These are phyloP conservation scores for Alternaria arbusti DNA, from an alignment of 2,329 filamentous ascomycete genomes.

Conservation along the genomic window DNA sequence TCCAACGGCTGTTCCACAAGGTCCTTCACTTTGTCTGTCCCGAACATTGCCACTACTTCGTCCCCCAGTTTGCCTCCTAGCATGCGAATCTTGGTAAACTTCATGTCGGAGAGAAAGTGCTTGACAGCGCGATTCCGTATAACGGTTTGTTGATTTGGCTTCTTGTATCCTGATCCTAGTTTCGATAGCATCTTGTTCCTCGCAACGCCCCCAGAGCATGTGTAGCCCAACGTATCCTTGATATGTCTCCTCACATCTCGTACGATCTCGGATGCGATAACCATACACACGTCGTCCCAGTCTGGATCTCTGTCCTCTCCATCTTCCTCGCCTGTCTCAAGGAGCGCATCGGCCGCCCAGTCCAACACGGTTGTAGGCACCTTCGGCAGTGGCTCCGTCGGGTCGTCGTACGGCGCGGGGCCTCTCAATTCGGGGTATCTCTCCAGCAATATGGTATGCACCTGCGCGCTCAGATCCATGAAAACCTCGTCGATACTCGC, in stretches of 20 bases:
- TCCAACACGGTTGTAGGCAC: slow-evolving; percentile 77
- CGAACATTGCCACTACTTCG: slow-evolving; percentile 79
- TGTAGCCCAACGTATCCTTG: slow-evolving; percentile 77
- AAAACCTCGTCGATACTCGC: slow-evolving; percentile 97
- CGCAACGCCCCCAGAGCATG: slow-evolving; percentile 87
- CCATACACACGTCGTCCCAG: slow-evolving; percentile 92
- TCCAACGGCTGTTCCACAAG: slow-evolving; percentile 75
- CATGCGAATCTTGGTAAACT: slow-evolving; percentile 93
- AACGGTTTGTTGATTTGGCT: slow-evolving; percentile 94
- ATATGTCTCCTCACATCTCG: slow-evolving; percentile 74
- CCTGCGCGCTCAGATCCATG: slow-evolving; percentile 84
- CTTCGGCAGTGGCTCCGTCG: slow-evolving; percentile 71
- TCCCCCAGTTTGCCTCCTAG: slow-evolving; percentile 95
- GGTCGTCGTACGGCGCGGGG: slow-evolving; percentile 76
- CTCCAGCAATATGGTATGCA: slow-evolving; percentile 76
- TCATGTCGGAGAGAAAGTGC: slow-evolving; percentile 81
- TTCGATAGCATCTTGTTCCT: slow-evolving; percentile 96
- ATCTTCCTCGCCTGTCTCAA: slow-evolving; percentile 77
- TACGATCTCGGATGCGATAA: slow-evolving; percentile 88
- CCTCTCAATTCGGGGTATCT: slow-evolving; percentile 75
- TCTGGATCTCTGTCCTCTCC: slow-evolving; percentile 82
- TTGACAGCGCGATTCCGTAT: slow-evolving; percentile 83
- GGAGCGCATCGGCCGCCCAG: slow-evolving; percentile 82
- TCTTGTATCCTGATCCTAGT: slow-evolving; percentile 87
- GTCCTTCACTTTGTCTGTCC: slow-evolving; percentile 79